Conservation (phyloP, 2,329 filamentous ascomycete genomes). For the Proliferodiscus dingleyae region DNA sequence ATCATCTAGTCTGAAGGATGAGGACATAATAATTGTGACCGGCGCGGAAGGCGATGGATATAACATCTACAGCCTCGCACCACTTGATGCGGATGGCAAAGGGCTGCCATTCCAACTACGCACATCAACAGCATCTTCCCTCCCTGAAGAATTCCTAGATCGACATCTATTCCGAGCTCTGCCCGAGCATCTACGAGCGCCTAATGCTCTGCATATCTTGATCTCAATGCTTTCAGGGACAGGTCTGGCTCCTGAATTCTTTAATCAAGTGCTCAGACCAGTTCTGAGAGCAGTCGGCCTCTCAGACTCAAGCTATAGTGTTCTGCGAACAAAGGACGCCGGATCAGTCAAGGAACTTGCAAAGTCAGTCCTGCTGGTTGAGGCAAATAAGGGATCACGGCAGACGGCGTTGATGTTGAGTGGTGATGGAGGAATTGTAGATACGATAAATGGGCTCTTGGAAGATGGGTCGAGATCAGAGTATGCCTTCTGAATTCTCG, state of each 20-base stretch:
- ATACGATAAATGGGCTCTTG: slow-evolving; percentile 68
- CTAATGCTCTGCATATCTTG: slow-evolving; percentile 50
- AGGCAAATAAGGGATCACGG: slow-evolving; percentile 40
- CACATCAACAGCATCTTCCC: slow-evolving; percentile 28
- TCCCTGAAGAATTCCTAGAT: slow-evolving; percentile 36
- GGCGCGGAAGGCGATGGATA: slow-evolving; percentile 19
- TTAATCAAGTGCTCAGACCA: slow-evolving; percentile 49
- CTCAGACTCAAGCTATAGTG: slow-evolving; percentile 37
- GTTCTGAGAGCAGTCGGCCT: slow-evolving; percentile 46
- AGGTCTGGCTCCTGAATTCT: slow-evolving; percentile 52
- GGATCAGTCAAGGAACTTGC: slow-evolving; percentile 63
- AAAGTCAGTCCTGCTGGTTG: slow-evolving; percentile 40
- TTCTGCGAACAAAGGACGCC: slow-evolving; percentile 59
- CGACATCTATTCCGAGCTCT: slow-evolving; percentile 34
- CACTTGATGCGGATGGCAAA: slow-evolving; percentile 29
- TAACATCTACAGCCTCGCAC: slow-evolving; percentile 37
- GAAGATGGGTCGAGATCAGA: slow-evolving; percentile 17
- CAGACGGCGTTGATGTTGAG: slow-evolving; percentile 73
- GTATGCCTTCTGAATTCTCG: slow-evolving; percentile 20
- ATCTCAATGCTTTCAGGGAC: slow-evolving; percentile 65
- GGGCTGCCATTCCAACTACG: slow-evolving; percentile 25
- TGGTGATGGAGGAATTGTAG: slow-evolving; percentile 82
- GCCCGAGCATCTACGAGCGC: slow-evolving; percentile 34
- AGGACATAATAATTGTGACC: slow-evolving; percentile 32
- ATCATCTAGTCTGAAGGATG: slow-evolving; percentile 22